These are phyloP conservation scores for Aureobasidium sp. DNA, from an alignment of 2,329 filamentous ascomycete genomes.

Conservation along the genomic window DNA sequence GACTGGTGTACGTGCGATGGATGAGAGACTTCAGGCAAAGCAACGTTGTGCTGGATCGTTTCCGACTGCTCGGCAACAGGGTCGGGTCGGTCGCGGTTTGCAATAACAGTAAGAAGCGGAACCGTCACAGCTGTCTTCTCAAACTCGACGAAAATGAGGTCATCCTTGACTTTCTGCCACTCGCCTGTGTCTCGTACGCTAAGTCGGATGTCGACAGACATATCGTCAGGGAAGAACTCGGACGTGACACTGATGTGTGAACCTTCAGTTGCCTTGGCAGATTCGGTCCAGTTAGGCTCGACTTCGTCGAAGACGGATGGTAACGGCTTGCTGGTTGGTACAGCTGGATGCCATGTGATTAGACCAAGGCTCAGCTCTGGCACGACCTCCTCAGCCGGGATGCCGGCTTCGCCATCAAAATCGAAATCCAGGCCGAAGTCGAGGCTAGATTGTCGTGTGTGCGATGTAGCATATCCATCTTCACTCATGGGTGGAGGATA, in stretches of 20 bases:
- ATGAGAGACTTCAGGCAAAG: background rate
- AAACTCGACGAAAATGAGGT: constrained; percentile 43
- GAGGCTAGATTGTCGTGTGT: constrained; percentile 9
- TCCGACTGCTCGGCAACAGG: constrained; percentile 16
- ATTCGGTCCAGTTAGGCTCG: constrained; percentile 35
- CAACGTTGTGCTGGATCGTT: background rate
- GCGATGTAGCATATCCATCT: constrained; percentile 2
- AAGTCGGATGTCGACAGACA: constrained; percentile 36
- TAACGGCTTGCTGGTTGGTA: constrained; percentile 35
- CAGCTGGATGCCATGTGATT: constrained; percentile 34
- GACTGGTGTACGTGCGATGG: constrained; percentile 13
- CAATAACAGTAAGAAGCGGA: constrained; percentile 35
- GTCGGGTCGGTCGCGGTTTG: constrained; percentile 33
- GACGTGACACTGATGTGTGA: constrained; percentile 40
- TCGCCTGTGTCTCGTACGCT: constrained; percentile 42
- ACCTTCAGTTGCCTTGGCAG: constrained; percentile 27
- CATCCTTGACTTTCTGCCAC: constrained; percentile 43
- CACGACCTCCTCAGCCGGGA: constrained; percentile 25
- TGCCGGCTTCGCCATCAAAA: constrained; percentile 2
- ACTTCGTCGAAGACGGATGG: constrained; percentile 37
- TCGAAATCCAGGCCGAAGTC: constrained; percentile 10
- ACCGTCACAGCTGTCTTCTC: constrained; percentile 34
- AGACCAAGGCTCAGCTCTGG: constrained; percentile 36
- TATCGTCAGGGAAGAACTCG: constrained; percentile 39
- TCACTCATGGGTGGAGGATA: background rate